Conservation (phyloP, 371 early-diverging fungal genomes). For the Rhizopus sp. region DNA sequence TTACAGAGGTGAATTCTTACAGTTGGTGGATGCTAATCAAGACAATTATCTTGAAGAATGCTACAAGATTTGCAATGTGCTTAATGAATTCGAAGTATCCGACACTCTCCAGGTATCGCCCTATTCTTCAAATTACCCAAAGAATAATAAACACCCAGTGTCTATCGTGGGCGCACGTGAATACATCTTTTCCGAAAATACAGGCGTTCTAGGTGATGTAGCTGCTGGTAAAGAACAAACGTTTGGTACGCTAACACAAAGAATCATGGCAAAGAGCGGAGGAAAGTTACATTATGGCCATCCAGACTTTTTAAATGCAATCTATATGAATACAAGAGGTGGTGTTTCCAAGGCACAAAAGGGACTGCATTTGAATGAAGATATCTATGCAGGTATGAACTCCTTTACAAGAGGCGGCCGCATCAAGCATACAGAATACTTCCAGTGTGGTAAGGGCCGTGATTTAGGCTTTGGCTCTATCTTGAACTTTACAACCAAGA, state of each 20-base stretch:
- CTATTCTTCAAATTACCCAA: constrained; percentile 56
- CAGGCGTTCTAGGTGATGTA: constrained; percentile 88
- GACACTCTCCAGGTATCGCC: constrained; percentile 67
- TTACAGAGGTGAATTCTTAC: constrained; percentile 83
- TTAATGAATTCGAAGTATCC: constrained; percentile 86
- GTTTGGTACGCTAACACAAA: constrained; percentile 87
- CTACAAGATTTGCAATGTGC: constrained; percentile 83
- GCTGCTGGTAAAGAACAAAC: constrained; percentile 92
- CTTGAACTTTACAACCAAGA: constrained; percentile 88
- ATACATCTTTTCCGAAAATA: constrained; percentile 88
- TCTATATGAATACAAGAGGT: constrained; percentile 88
- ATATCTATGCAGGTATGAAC: constrained; percentile 93
- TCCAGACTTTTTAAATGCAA: constrained; percentile 89
- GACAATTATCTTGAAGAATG: constrained; percentile 91
- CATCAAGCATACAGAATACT: constrained; percentile 92
- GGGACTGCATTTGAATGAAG: constrained; percentile 91
- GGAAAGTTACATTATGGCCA: constrained; percentile 90
- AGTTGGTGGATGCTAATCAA: constrained; percentile 91
- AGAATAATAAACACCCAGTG: constrained; percentile 63
- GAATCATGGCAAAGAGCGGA: constrained; percentile 86
- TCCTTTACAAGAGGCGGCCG: constrained; percentile 84
- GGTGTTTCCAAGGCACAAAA: constrained; percentile 91
- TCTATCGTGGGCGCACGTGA: constrained; percentile 93
- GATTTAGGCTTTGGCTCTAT: constrained; percentile 92
- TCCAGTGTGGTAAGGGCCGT: constrained; percentile 92